Conservation (phyloP, 1,284 basidiomycete species). For the Phlebopus sp. region DNA sequence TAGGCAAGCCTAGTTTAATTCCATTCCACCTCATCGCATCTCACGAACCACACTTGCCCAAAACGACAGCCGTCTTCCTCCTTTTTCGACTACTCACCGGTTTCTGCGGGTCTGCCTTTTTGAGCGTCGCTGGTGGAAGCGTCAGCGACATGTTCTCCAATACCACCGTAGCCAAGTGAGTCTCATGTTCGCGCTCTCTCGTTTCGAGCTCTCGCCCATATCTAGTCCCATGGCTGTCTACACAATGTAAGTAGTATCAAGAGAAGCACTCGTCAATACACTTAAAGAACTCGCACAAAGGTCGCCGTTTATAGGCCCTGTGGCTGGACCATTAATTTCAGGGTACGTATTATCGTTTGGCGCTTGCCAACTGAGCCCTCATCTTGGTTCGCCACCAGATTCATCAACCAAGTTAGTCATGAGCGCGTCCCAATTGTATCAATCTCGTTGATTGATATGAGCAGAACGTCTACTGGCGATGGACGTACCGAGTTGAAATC, state of each 20-base stretch:
- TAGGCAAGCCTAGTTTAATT: slow-evolving; percentile 37
- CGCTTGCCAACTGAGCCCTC: background rate
- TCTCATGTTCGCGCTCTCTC: slow-evolving; percentile 11
- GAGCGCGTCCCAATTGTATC: background rate
- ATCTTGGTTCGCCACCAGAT: slow-evolving; percentile 24
- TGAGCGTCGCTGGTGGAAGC: slow-evolving; percentile 79
- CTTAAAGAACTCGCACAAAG: slow-evolving; percentile 16
- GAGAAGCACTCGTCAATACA: background rate
- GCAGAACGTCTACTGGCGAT: slow-evolving; percentile 67
- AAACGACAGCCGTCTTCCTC: slow-evolving; percentile 39
- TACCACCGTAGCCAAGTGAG: slow-evolving; percentile 61
- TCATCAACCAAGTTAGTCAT: slow-evolving; percentile 42
- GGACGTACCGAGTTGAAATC: slow-evolving; percentile 71
- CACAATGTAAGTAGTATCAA: slow-evolving; percentile 40
- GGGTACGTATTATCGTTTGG: slow-evolving; percentile 41
- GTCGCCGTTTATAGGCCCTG: slow-evolving; percentile 74
- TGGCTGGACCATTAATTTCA: slow-evolving; percentile 59
- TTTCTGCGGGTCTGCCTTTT: slow-evolving; percentile 68
- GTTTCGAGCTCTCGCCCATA: slow-evolving; percentile 4
- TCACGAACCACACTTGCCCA: background rate
- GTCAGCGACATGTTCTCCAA: slow-evolving; percentile 75
- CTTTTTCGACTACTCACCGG: slow-evolving; percentile 53
- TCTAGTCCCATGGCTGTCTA: slow-evolving; percentile 76
- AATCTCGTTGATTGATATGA: background rate
- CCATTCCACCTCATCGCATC: background rate